phyloP scores from a whole-genome alignment of 2,329 filamentous ascomycete species.

The Cercospora sojina region DNA sequence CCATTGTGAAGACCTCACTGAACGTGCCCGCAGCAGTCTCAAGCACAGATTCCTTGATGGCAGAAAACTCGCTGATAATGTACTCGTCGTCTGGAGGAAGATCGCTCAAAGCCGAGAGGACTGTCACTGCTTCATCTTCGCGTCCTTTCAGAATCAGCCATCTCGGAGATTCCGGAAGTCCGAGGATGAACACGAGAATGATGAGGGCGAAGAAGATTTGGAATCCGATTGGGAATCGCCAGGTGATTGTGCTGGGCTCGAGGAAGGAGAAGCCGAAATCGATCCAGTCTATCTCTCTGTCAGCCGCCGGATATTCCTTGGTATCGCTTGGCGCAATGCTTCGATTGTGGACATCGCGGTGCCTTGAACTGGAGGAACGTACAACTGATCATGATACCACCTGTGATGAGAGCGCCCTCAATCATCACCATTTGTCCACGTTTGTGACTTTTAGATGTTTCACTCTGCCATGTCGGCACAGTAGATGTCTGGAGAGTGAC shows the following conservation, averaged over 20 bases:
- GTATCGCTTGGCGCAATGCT: neutral
- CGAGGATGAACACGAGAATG: conserved; percentile 45
- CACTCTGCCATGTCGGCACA: conserved; percentile 54
- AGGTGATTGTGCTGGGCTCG: conserved; percentile 41
- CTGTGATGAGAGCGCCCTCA: conserved; percentile 50
- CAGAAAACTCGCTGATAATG: conserved; percentile 30
- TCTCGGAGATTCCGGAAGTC: conserved; percentile 48
- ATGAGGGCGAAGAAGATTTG: conserved; percentile 53
- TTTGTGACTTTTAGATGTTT: conserved; percentile 53
- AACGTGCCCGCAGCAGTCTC: conserved; percentile 36
- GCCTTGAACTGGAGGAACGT: neutral
- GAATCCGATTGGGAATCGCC: conserved; percentile 57
- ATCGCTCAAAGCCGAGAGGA: conserved; percentile 38
- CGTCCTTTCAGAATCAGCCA: conserved; percentile 40
- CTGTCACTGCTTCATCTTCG: conserved; percentile 38
- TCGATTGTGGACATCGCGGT: neutral
- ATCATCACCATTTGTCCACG: conserved; percentile 41
- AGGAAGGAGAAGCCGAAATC: conserved; percentile 48
- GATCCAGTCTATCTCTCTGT: conserved; percentile 43
- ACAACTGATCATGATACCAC: conserved; percentile 36
- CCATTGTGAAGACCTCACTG: conserved; percentile 38
- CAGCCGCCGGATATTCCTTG: neutral
- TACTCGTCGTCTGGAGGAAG: conserved; percentile 37
- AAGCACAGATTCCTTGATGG: conserved; percentile 41
- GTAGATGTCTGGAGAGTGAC: conserved; percentile 7